Evolutionary conservation across 2,329 filamentous ascomycete genomes (phyloP), one percentile per base, ranked within the genome.

Genomic region (Akanthomyces dipterigenus): DNA sequence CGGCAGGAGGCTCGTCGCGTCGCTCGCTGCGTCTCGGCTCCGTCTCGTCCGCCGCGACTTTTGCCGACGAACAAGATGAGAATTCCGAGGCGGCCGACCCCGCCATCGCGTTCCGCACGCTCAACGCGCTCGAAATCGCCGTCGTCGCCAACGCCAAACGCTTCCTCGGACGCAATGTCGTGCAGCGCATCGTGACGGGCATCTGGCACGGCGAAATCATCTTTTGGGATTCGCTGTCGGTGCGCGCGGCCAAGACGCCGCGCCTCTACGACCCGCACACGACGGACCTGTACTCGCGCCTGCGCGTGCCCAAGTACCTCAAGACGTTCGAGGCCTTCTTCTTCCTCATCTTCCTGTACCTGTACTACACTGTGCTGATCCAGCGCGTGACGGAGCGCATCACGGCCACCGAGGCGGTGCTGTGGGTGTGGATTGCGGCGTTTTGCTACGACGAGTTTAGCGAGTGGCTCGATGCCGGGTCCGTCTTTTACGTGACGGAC

Each of bases 371-470:
- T n/a, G 92, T 96, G 0, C 80, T 96, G 36, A 83, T 96, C 50
- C 85, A 91, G 66, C 81, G 90, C 63, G 85, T 89, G 65, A 82
- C 86, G 9, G 78, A 80, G 20, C 78, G 79, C 31, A 84, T 96
- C 58, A 91, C 88, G 0, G 70, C 79, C 0, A 77, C 87, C 20
- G 92, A 97, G 71, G 75, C 88, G 2, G 70, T 90, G 18, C 82
- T 97, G 46, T 95, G 93, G 70, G 74, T 96, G 55, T 96, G 91
- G 89, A 88, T 96, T 67, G 86, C 87, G 5, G 89, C 91, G 8
- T 96, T 96, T 76, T 86, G 89, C 43, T 96, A 95, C 69, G 92
- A 96, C 67, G 92, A 93, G 73, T 78, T 95, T 62, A 89, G 88
- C 67, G 91, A 96, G 68, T 91, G 91, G 77, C 82, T 86, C 57